A percentile compares a stretch with the other conserved stretches of the same genome.
These are phyloP conservation scores for Aspergillus cejpii DNA, from an alignment of 2,329 filamentous ascomycete genomes.

Conservation along the genomic window DNA sequence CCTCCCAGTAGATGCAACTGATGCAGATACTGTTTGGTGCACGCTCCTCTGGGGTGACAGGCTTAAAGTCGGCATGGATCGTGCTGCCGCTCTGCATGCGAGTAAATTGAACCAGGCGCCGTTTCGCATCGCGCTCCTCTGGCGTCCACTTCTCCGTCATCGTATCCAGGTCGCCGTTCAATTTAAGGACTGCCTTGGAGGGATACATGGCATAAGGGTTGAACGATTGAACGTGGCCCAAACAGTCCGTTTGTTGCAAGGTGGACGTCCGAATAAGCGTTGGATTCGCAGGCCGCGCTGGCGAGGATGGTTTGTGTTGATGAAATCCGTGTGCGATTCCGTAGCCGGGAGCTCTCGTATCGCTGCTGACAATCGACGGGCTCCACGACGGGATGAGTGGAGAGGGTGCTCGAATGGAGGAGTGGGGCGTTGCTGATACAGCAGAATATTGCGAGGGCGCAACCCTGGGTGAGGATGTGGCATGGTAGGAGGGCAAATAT, in stretches of 20 bases:
- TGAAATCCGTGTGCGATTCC: constrained; percentile 35
- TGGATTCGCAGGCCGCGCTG: constrained; percentile 46
- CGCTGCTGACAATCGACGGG: constrained; percentile 43
- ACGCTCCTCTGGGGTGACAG: constrained; percentile 71
- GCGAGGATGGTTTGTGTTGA: constrained; percentile 41
- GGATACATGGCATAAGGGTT: constrained; percentile 77
- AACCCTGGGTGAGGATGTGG: constrained; percentile 38
- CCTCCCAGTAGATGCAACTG: constrained; percentile 95
- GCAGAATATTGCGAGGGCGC: constrained; percentile 38
- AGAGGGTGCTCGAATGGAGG: constrained; percentile 44
- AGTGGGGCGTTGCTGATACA: constrained; percentile 37
- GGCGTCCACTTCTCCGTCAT: constrained; percentile 80
- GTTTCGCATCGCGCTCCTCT: constrained; percentile 71
- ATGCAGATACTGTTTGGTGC: constrained; percentile 83
- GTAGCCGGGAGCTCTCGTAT: constrained; percentile 41
- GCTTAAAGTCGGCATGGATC: constrained; percentile 70
- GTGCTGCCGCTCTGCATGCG: constrained; percentile 75
- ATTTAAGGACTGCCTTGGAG: constrained; percentile 75
- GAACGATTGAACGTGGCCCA: constrained; percentile 51
- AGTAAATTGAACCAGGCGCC: constrained; percentile 82
- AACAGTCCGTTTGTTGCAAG: constrained; percentile 49
- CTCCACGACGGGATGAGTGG: constrained; percentile 45
- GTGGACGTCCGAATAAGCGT: constrained; percentile 62
- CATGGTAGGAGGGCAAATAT: constrained; percentile 35
- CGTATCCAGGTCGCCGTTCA: constrained; percentile 72